Evolutionary conservation across 345 rosid species (phyloP).

Genomic region (Linum tenue): DNA sequence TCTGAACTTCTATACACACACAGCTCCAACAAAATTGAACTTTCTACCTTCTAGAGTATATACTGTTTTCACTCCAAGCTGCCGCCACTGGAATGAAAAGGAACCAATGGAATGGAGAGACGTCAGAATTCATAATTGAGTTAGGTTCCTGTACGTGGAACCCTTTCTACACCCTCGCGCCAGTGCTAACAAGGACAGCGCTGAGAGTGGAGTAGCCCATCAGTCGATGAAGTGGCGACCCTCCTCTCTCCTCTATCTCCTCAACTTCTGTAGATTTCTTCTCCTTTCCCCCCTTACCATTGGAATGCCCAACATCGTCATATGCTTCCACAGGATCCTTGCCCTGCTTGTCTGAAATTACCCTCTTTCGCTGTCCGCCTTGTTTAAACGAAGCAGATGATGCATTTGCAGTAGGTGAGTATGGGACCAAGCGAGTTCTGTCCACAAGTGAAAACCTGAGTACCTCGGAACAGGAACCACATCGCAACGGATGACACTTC

Average conservation of each 20-base stretch:
- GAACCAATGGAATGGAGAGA: too few species aligned
- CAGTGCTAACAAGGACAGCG: neutral
- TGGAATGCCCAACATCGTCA: slow-evolving; percentile 26
- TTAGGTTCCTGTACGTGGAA: too few species aligned
- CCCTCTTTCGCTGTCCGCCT: slow-evolving; percentile 20
- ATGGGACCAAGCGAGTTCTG: slow-evolving; percentile 48
- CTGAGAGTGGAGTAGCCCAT: slow-evolving; percentile 84
- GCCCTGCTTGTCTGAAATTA: slow-evolving; percentile 18
- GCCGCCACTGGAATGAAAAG: slow-evolving; percentile 3
- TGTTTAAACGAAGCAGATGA: slow-evolving; percentile 15
- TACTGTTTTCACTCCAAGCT: neutral
- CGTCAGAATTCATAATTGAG: neutral
- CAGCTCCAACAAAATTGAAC: neutral
- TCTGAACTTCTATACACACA: neutral
- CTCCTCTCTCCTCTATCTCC: slow-evolving; percentile 29
- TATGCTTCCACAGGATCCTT: slow-evolving; percentile 22
- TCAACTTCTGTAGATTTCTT: slow-evolving; percentile 27
- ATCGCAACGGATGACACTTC: slow-evolving; percentile 33
- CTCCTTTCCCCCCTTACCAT: slow-evolving; percentile 19
- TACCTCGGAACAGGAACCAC: slow-evolving; percentile 11
- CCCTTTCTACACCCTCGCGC: too few species aligned
- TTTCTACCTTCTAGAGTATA: neutral
- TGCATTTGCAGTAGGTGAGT: slow-evolving; percentile 18
- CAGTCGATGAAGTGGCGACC: slow-evolving; percentile 67
- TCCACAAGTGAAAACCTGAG: slow-evolving; percentile 56